These are phyloP conservation scores for Emergomyces orientalis DNA, from an alignment of 2,329 filamentous ascomycete genomes.

Conservation along the genomic window DNA sequence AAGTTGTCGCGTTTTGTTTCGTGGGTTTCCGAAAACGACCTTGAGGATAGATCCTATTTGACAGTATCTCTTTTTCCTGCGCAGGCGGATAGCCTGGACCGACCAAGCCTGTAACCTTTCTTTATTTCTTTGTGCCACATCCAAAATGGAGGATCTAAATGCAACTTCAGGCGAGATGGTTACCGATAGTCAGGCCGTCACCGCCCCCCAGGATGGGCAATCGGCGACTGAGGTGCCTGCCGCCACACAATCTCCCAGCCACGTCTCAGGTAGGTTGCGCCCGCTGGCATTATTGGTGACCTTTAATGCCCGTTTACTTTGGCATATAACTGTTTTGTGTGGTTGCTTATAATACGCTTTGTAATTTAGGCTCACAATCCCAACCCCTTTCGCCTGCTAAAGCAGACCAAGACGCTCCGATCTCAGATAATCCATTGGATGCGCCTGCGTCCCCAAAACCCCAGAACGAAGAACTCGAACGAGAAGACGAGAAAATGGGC, in stretches of 20 bases:
- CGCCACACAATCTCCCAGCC: conserved; percentile 19
- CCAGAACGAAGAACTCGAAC: conserved; percentile 49
- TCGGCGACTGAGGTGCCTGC: conserved; percentile 15
- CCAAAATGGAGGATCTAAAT: conserved; percentile 31
- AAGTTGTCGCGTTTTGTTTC: not conserved
- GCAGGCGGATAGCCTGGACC: conserved; percentile 10
- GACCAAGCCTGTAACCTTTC: conserved; percentile 10
- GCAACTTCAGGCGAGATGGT: conserved; percentile 21
- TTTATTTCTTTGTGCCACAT: conserved; percentile 21
- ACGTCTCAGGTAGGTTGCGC: conserved; percentile 26
- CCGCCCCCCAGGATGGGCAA: conserved; percentile 23
- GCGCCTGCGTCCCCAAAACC: conserved; percentile 55
- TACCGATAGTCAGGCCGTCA: conserved; percentile 23
- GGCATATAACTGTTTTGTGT: conserved; percentile 14
- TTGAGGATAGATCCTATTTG: conserved; percentile 6
- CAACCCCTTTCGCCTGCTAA: conserved; percentile 26
- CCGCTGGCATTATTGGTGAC: not conserved
- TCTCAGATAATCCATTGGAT: conserved; percentile 59
- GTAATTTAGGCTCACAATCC: conserved; percentile 25
- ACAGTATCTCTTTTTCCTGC: conserved; percentile 5
- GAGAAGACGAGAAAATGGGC: conserved; percentile 72
- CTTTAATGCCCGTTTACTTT: not conserved
- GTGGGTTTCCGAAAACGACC: not conserved
- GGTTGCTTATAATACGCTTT: conserved; percentile 16
- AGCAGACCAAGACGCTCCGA: conserved; percentile 21